Evolutionary conservation across 73 alveolate species (phyloP).

Genomic region (Tetrahymena malaccensis): DNA sequence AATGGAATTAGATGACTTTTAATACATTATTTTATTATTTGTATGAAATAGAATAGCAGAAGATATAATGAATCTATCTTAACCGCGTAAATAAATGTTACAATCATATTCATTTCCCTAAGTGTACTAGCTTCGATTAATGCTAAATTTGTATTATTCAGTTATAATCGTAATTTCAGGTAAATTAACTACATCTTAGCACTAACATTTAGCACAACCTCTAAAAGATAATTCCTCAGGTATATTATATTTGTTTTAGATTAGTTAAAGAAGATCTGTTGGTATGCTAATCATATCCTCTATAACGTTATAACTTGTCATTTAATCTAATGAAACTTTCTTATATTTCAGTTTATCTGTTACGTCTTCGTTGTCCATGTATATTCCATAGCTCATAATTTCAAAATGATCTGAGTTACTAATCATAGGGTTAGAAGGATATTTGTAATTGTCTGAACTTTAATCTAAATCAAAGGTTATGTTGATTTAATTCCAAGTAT

Average conservation of each 20-base stretch:
- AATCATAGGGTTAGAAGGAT: not conserved
- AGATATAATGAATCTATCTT: not conserved
- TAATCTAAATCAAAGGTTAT: not conserved
- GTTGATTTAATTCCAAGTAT: not conserved
- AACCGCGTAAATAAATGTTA: not conserved
- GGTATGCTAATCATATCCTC: not conserved
- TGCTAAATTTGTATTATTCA: not conserved
- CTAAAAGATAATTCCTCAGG: not conserved
- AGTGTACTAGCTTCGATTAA: not conserved
- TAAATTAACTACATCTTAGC: not conserved
- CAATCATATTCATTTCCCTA: not conserved
- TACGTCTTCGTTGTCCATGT: not conserved
- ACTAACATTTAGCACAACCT: not conserved
- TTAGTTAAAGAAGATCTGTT: not conserved
- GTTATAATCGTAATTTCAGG: not conserved
- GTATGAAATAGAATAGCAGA: not conserved
- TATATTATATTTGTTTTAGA: no score
- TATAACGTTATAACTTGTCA: not conserved
- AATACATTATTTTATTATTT: not conserved
- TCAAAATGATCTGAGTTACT: not conserved
- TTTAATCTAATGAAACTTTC: not conserved
- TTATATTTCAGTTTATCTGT: not conserved
- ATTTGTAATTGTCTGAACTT: not conserved
- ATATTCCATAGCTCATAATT: not conserved
- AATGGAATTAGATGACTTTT: not conserved